These are phyloP conservation scores for Fusarium armeniacum DNA, from an alignment of 2,329 filamentous ascomycete species.

Conservation along the genomic window DNA sequence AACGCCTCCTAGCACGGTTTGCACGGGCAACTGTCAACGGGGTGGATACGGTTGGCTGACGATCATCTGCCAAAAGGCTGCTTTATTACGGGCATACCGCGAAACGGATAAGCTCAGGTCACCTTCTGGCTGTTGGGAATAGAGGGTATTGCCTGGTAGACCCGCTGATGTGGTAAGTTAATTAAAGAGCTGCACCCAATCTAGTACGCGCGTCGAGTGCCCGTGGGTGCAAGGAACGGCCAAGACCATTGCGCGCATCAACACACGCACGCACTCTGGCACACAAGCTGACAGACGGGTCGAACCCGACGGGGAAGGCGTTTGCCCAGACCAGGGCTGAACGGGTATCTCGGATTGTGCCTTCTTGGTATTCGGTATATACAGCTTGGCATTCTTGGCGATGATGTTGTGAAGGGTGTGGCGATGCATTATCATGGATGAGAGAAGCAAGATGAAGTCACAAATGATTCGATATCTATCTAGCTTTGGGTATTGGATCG, in stretches of 20 bases:
- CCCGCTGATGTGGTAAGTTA: conserved; percentile 7
- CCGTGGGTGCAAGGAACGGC: conserved; percentile 40
- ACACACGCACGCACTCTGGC: conserved; percentile 1
- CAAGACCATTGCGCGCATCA: conserved; percentile 12
- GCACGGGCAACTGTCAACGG: conserved; percentile 16
- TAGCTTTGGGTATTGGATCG: not conserved
- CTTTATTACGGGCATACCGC: conserved; percentile 17
- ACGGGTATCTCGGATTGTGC: conserved; percentile 25
- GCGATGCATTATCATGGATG: not conserved
- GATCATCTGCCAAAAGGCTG: not conserved
- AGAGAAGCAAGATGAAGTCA: not conserved
- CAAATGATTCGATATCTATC: not conserved
- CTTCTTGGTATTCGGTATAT: conserved; percentile 25
- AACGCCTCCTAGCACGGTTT: too few relatives aligned
- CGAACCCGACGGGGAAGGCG: conserved; percentile 14
- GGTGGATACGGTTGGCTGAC: conserved; percentile 31
- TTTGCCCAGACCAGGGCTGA: conserved; percentile 13
- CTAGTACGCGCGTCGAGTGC: conserved; percentile 11
- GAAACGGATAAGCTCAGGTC: conserved; percentile 6
- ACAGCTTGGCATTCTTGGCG: conserved; percentile 38
- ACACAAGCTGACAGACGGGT: conserved; percentile 18
- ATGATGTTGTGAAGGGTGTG: conserved; percentile 24
- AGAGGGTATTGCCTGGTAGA: conserved; percentile 1
- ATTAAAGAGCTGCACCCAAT: conserved; percentile 29
- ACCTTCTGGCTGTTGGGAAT: not conserved